These are phyloP conservation scores for Botrytis porri DNA, from an alignment of 2,329 filamentous ascomycete genomes.

Conservation along the genomic window DNA sequence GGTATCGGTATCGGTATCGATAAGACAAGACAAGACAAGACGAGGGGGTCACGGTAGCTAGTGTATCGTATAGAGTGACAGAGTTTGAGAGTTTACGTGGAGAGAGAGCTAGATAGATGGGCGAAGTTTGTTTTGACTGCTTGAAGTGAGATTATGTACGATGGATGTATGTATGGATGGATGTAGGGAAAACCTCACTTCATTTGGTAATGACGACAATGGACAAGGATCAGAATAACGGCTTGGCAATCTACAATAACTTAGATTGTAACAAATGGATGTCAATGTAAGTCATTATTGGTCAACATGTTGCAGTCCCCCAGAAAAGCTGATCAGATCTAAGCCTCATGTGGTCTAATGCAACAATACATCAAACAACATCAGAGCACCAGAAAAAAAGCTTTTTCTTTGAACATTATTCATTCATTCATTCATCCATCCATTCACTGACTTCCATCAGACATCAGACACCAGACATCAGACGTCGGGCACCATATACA, in stretches of 20 bases:
- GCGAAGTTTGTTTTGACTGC: neutral
- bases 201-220: conserved; percentile 14
- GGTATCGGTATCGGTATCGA: neutral
- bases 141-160: neutral
- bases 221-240: neutral
- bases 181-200: conserved; percentile 9
- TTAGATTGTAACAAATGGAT: neutral
- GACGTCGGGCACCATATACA: too few species aligned
- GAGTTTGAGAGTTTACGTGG: neutral
- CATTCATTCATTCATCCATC: neutral
- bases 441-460: neutral
- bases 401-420: neutral
- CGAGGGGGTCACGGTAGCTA: neutral
- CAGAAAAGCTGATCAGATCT: neutral
- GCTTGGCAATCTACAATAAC: neutral
- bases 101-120: neutral
- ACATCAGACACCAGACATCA: neutral
- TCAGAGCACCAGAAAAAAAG: conserved; percentile 6
- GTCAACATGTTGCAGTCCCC: conserved; percentile 12
- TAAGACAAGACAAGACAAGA: neutral
- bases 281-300: neutral
- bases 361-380: conserved; percentile 6
- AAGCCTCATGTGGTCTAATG: neutral
- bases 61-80: neutral
- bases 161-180: neutral